Evolutionary conservation across 192 early-diverging fungal genomes (phyloP).

Genomic region (Linnemannia zychae): DNA sequence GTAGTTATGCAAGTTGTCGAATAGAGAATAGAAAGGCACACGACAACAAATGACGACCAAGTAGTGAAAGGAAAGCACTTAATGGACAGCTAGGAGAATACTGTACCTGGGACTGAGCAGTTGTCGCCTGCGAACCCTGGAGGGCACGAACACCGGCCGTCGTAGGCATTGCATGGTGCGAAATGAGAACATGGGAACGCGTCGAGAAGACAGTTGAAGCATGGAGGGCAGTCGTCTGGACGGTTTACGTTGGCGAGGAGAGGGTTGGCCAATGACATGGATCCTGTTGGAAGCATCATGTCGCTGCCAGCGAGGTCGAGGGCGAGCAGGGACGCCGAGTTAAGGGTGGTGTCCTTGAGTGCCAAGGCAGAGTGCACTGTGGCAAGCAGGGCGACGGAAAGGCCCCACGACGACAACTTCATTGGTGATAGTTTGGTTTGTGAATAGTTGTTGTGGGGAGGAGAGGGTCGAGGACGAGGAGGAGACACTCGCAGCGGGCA

Average conservation of each 20-base stretch:
- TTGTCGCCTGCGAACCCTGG: constrained; percentile 86
- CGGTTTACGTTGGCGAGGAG: constrained; percentile 13
- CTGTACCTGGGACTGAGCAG: constrained; percentile 76
- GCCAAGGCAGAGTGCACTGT: constrained; percentile 2
- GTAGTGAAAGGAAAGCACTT: not conserved
- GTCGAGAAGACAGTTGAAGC: constrained; percentile 89
- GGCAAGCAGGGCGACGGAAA: constrained; percentile 22
- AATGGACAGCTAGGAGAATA: not conserved
- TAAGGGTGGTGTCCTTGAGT: not conserved
- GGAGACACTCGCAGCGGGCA: not conserved
- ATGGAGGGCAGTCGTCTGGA: constrained; percentile 76
- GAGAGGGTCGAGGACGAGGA: not conserved
- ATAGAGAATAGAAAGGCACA: not conserved
- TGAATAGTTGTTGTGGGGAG: not conserved
- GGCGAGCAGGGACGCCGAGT: constrained; percentile 10
- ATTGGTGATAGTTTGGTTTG: not conserved
- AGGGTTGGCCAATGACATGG: constrained; percentile 35
- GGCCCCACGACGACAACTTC: constrained; percentile 31
- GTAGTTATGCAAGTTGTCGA: too few relatives aligned
- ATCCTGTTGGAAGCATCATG: constrained; percentile 18
- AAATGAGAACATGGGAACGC: constrained; percentile 81
- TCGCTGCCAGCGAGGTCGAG: constrained; percentile 12
- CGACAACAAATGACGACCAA: not conserved
- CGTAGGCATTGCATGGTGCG: constrained; percentile 78
- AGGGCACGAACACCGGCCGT: constrained; percentile 82